A percentile compares a stretch with the other conserved stretches of the same genome.
Conservation (phyloP, 1,284 basidiomycete species). For the Leccinum insolens region DNA sequence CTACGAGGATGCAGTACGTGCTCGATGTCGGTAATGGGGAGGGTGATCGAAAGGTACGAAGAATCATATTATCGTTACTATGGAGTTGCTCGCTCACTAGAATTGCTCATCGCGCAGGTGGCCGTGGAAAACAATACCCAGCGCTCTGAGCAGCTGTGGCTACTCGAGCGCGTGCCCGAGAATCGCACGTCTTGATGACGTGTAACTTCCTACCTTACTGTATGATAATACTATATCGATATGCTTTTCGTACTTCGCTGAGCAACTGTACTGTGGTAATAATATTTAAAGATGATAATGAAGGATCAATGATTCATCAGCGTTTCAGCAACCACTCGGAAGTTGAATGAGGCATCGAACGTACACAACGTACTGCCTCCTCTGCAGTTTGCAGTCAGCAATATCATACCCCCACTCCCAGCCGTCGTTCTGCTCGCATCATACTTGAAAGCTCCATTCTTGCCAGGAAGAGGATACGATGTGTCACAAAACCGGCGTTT, state of each 20-base stretch:
- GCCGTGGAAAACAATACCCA: not conserved
- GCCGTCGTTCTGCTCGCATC: too few species aligned
- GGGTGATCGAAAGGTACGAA: conserved; percentile 2
- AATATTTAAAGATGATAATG: not conserved
- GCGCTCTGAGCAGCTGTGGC: not conserved
- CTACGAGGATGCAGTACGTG: not conserved
- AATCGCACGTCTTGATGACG: not conserved
- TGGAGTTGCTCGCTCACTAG: not conserved
- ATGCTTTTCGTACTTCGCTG: not conserved
- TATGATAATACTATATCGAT: not conserved
- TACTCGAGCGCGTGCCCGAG: conserved; percentile 1
- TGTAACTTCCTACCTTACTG: not conserved
- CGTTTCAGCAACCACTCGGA: too few species aligned
- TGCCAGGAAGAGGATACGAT: too few species aligned
- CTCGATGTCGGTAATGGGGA: conserved; percentile 4
- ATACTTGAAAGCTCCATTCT: too few species aligned
- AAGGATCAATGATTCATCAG: not conserved
- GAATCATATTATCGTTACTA: not conserved
- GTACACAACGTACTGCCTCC: too few species aligned
- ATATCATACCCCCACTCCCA: too few species aligned
- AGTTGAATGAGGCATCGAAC: too few species aligned
- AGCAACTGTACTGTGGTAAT: not conserved
- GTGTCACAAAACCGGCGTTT: too few species aligned
- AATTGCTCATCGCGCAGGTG: not conserved
- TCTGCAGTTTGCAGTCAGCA: too few species aligned